Percentiles rank a stretch among this genome's conserved stretches.
phyloP scores from a whole-genome alignment of 306 rosid species.

The Medicago truncatula region MtrunA17r5.0-ANR NC_053048.1:38775501-38776000 shows the following conservation, averaged over 20 bases:
- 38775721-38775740: no score
- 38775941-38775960: not conserved
- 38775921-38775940: not conserved
- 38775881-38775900: not conserved
- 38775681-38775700: no score
- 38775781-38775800: slow-evolving; percentile 36
- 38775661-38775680: no score
- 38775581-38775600: not conserved
- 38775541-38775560: not conserved
- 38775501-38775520: no score
- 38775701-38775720: no score
- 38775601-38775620: no score
- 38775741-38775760: no score
- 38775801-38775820: not conserved
- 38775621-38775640: no score
- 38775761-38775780: not conserved
- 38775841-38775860: slow-evolving; percentile 40
- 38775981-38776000: no score
- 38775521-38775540: not conserved
- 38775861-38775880: not conserved
- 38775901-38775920: not conserved
- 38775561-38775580: no score
- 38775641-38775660: no score
- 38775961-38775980: not conserved
- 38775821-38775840: slow-evolving; percentile 23